Percentiles rank a stretch among this genome's conserved stretches.
phyloP scores from a whole-genome alignment of 306 rosid genomes.

The Potentilla sterilis region DNA sequence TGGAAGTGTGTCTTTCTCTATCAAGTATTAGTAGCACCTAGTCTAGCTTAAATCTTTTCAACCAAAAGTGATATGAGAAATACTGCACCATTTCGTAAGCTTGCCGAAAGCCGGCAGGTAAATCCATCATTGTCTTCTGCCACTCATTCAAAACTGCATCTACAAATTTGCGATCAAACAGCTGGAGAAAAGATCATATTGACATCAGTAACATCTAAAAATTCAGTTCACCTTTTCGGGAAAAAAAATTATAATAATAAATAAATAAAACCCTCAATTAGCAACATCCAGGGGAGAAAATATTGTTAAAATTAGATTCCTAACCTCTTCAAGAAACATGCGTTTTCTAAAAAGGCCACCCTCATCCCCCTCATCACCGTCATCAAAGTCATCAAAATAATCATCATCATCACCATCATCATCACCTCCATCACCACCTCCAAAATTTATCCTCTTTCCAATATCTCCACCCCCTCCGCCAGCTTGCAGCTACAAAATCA shows the following conservation, averaged over 20 bases:
- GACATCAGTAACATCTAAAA: slow-evolving; percentile 18
- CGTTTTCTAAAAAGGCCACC: slow-evolving; percentile 93
- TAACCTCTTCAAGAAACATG: slow-evolving; percentile 85
- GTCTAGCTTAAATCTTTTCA: slow-evolving; percentile 1
- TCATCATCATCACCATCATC: slow-evolving; percentile 93
- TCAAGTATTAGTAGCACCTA: background rate
- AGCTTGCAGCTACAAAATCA: slow-evolving; percentile 53
- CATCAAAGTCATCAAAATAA: slow-evolving; percentile 95
- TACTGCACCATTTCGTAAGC: slow-evolving; percentile 87
- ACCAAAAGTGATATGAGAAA: slow-evolving; percentile 22
- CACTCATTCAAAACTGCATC: slow-evolving; percentile 94
- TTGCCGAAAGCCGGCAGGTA: slow-evolving; percentile 98
- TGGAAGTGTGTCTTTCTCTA: slow-evolving; percentile 3
- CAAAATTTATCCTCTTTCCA: slow-evolving; percentile 80
- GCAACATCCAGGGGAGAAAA: slow-evolving; percentile 15
- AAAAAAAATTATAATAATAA: too few species aligned
- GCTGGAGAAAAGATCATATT: slow-evolving; percentile 47
- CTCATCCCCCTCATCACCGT: slow-evolving; percentile 96
- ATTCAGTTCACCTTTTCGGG: background rate
- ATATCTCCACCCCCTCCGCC: slow-evolving; percentile 97
- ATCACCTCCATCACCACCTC: slow-evolving; percentile 99
- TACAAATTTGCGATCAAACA: slow-evolving; percentile 90
- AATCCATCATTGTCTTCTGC: slow-evolving; percentile 92
- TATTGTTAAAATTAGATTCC: slow-evolving; percentile 25
- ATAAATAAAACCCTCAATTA: background rate